These are phyloP conservation scores for Dissophora globulifera DNA, from an alignment of 192 early-diverging fungal genomes.

Conservation along the genomic window DNA sequence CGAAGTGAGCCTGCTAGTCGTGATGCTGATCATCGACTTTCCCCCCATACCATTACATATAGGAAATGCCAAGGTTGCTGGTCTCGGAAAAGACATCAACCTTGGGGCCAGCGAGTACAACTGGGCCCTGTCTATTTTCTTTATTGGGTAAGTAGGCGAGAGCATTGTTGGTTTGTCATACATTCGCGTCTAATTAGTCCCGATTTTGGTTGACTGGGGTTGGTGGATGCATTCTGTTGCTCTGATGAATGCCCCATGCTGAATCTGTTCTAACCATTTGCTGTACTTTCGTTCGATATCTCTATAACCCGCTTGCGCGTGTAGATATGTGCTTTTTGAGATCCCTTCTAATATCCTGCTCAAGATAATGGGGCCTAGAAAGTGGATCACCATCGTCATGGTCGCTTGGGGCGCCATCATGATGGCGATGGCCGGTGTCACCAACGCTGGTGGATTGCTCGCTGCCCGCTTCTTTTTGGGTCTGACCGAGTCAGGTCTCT, in stretches of 20 bases:
- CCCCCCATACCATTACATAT: not conserved
- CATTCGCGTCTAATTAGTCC: no score
- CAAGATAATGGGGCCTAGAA: slow-evolving; percentile 65
- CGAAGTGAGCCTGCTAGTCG: no score
- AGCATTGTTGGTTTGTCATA: no score
- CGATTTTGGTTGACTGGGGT: no score
- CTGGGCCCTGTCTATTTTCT: slow-evolving; percentile 73
- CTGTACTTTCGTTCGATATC: no score
- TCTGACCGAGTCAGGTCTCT: slow-evolving; percentile 64
- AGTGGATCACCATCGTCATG: slow-evolving; percentile 70
- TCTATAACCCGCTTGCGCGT: no score
- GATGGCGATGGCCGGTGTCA: slow-evolving; percentile 63
- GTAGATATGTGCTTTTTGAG: slow-evolving; percentile 74
- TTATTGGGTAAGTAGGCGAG: slow-evolving; percentile 62
- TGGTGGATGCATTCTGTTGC: no score
- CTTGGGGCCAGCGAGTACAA: slow-evolving; percentile 63
- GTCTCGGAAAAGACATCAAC: slow-evolving; percentile 56
- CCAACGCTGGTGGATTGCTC: slow-evolving; percentile 53
- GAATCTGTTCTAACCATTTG: no score
- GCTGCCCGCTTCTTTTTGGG: slow-evolving; percentile 70
- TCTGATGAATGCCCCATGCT: no score
- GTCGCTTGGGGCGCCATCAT: slow-evolving; percentile 65
- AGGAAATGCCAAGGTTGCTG: slow-evolving; percentile 71
- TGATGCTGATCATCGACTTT: no score
- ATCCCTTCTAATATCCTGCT: slow-evolving; percentile 77